Evolutionary conservation across 2,329 filamentous ascomycete species (phyloP).

Genomic region (Blastomyces parvus): DNA sequence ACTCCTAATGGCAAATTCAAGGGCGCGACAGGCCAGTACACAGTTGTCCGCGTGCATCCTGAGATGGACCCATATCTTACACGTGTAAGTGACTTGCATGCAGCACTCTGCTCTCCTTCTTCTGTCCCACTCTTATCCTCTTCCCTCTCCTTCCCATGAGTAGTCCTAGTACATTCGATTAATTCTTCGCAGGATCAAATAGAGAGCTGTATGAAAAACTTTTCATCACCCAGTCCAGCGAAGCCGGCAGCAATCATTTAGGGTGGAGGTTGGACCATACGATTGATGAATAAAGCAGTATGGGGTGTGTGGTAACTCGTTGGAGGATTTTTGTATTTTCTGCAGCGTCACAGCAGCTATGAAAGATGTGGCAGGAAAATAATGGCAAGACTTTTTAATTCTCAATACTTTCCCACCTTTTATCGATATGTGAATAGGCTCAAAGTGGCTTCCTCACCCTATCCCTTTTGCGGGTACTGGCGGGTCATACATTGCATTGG

Average conservation of each 20-base stretch:
- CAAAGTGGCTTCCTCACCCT: no score
- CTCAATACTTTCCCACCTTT: no score
- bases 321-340: background rate
- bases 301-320: background rate
- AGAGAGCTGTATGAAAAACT: no score
- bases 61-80: background rate
- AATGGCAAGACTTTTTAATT: no score
- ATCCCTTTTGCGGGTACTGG: no score
- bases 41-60: background rate
- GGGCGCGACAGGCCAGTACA: background rate
- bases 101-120: background rate
- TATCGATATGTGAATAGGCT: no score
- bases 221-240: no score
- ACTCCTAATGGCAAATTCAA: background rate
- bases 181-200: background rate
- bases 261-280: background rate
- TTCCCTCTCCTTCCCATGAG: no score
- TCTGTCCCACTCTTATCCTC: background rate
- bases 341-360: no score
- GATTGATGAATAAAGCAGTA: background rate
- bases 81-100: background rate
- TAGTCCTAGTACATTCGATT: background rate
- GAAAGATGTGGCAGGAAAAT: no score
- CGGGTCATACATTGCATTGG: no score
- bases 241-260: background rate